phyloP scores from a whole-genome alignment of 805 yeast genomes.

The Dipodascopsis tothii region DNA sequence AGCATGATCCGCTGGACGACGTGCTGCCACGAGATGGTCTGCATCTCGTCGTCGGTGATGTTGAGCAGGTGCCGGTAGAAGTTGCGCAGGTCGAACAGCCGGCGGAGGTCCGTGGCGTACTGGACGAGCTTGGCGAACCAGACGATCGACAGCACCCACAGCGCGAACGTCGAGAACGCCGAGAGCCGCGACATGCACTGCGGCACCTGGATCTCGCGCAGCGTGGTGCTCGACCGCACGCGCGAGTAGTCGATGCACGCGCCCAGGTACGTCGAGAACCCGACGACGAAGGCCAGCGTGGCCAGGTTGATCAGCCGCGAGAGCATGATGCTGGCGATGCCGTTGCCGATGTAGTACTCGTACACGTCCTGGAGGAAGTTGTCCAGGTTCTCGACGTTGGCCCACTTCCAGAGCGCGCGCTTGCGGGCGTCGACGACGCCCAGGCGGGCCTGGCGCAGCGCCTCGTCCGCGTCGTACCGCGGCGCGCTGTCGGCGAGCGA shows the following conservation, averaged over 20 bases:
- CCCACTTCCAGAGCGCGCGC: conserved; percentile 91
- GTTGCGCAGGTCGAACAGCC: conserved; percentile 63
- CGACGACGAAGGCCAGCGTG: conserved; percentile 71
- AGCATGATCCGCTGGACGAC: conserved; percentile 69
- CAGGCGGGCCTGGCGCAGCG: conserved; percentile 27
- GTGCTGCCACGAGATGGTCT: conserved; percentile 87
- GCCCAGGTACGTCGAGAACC: conserved; percentile 68
- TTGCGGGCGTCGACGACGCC: conserved; percentile 55
- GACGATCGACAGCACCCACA: conserved; percentile 50
- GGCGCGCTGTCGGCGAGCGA: conserved; percentile 6
- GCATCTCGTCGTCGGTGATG: conserved; percentile 69
- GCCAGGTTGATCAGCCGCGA: conserved; percentile 58
- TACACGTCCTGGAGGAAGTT: conserved; percentile 75
- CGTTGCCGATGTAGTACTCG: conserved; percentile 76
- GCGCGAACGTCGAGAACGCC: conserved; percentile 44
- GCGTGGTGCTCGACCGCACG: conserved; percentile 30
- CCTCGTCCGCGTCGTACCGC: conserved; percentile 2
- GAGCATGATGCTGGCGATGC: conserved; percentile 68
- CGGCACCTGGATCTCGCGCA: conserved; percentile 39
- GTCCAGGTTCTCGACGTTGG: conserved; percentile 88
- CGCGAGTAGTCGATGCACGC: conserved; percentile 69
- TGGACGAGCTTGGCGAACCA: conserved; percentile 37
- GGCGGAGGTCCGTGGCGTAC: conserved; percentile 53
- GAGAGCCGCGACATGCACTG: conserved; percentile 39
- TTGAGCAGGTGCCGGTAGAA: conserved; percentile 68